Base-by-base conservation (phyloP, 352 stramenopile species). In the Globisporangium takayamanum region DNA sequence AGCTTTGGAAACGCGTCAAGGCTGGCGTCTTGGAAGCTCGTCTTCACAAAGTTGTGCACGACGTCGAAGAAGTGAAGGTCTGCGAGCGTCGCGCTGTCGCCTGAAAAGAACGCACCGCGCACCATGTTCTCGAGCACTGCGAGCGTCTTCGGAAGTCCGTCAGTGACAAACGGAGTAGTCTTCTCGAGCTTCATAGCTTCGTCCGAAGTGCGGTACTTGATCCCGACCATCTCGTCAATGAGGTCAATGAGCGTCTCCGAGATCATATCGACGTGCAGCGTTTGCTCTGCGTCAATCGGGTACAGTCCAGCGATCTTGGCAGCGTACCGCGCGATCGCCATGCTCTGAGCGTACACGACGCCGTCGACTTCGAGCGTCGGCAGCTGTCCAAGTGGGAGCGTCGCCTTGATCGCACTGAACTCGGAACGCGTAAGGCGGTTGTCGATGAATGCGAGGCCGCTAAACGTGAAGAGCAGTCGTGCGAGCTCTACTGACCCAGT, bases 1-100 rank as follows among this genome's bases (percentile, higher is more conserved):
- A 87, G 49, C 68, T 84, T 74, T 36, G 74, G 61, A 65, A 68
- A 87, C 33, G 51, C 50, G n/a, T 36, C 30, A 6, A 66, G n/a
- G 8, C 63, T 51, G 50, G 76, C 73, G 4, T 57, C 60, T 6
- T 51, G 47, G 22, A 63, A 69, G 14, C 54, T 63, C 49, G 60
- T 49, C 22, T 52, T 42, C n/a, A 87, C 37, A 12, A 49, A 50
- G 59, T 80, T 79, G 30, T 68, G 45, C 26, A 78, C 42, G 26
- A 73, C 36, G 62, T 84, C 66, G 51, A 84, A 83, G 20, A 84
- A 28, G 39, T 72, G 59, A 2, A 88, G 55, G 28, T 86, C 78
- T 0, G 64, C 76, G 20, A 69, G 61, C 20, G 67, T 72, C 11
- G 58, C 26, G 46, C 74, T 70, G 41, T 63, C 60, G 44, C 70